Base-by-base conservation (phyloP, 768 basidiomycete genomes). In the Panellus pusillus region DNA sequence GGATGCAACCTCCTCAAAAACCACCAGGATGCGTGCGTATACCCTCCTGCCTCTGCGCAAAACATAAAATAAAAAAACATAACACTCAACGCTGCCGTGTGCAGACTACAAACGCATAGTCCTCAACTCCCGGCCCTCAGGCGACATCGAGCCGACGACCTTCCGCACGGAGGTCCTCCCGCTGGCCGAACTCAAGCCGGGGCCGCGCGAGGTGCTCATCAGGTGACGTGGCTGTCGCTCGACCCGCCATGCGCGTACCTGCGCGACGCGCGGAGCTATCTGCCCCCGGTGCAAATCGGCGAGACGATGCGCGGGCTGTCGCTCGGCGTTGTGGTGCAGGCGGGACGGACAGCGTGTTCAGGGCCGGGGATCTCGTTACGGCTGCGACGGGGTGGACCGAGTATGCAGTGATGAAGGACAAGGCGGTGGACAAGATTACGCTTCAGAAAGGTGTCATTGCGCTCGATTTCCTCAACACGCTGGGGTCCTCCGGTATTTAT, bases 231-330 rank as follows among this genome's bases (percentile, higher is more conserved):
- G 76, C 65, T 93, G 29, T 86, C 84, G 31, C 67, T 97, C 59
- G 94, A 97, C 63, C 93, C 17, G 91, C 92, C 0, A 92, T 93
- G 91, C 80, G 93, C 9, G 83, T 97, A 89, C 79, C 65, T 98
- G 46, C 81, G 79, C 56, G 88, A 91, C 65, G 66, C 65, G 14
- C 77, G 93, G 42, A 86, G 82, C 61, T 92, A 93, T 65, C 44
- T 89, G 14, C 80, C 81, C 13, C 89, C 89, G 9, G 83, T 86
- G 5, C 64, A 41, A 52, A 38, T 47, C 50, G 54, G 50, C 31
- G 52, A 80, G 75, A 81, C 83, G 11, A 95, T 95, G 93, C 81
- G 91, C 17, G 84, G 85, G 1, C 51, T 61, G 15, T 87, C 82
- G 1, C 66, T 93, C 15, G 90, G 86, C 38, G 75, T 84, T 14